A percentile compares a stretch with the other conserved stretches of the same genome.
Conservation (phyloP, 73 alveolate genomes). For the Tetrahymena elliotti region DNA sequence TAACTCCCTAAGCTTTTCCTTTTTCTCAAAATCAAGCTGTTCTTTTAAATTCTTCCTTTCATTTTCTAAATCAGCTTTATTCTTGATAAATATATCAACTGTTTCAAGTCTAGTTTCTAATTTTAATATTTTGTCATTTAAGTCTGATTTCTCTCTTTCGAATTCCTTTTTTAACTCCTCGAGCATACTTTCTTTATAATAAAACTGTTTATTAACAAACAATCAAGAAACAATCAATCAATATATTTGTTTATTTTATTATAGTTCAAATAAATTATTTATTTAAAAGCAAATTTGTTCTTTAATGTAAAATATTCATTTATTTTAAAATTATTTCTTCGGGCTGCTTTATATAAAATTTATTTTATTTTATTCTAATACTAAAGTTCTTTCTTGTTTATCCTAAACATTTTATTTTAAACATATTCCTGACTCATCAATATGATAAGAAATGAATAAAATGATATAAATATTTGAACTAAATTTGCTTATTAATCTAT, state of each 20-base stretch:
- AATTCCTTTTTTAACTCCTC: constrained; percentile 6
- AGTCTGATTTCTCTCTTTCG: constrained; percentile 22
- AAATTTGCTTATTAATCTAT: background rate
- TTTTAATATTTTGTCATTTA: constrained; percentile 13
- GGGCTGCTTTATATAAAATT: no score
- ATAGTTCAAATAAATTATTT: no score
- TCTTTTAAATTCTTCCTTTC: constrained; percentile 16
- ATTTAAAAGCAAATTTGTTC: no score
- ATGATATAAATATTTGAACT: background rate
- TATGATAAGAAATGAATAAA: no score
- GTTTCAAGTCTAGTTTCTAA: constrained; percentile 36
- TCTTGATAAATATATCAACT: constrained; percentile 20
- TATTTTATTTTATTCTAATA: no score
- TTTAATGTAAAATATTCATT: no score
- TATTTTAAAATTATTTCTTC: no score
- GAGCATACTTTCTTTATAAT: constrained; percentile 2
- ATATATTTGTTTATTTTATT: no score
- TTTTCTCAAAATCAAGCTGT: constrained; percentile 57
- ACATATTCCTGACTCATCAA: no score
- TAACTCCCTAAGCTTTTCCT: constrained; percentile 60
- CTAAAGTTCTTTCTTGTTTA: no score
- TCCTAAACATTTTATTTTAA: no score
- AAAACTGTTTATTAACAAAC: background rate
- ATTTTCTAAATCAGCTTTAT: constrained; percentile 37
- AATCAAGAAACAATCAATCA: background rate